Evolutionary conservation across 192 early-diverging fungal genomes (phyloP).

Genomic region (Coemansia aciculifera): DNA sequence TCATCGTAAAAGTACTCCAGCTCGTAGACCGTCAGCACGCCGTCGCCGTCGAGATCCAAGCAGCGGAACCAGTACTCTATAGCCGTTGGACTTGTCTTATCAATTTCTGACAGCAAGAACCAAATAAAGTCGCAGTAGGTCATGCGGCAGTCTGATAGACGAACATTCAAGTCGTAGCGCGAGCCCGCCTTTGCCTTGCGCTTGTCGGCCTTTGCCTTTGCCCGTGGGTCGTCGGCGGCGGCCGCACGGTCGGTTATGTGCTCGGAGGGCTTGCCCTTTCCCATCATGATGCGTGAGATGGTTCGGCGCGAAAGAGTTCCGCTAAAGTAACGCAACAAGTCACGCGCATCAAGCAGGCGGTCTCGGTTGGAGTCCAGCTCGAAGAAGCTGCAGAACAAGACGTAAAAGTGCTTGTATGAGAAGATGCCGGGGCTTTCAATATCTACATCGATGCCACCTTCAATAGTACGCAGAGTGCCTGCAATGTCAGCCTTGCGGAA

Average conservation of each 20-base stretch:
- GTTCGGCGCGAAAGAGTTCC: slow-evolving; percentile 67
- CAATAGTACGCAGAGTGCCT: slow-evolving; percentile 64
- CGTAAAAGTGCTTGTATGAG: slow-evolving; percentile 98
- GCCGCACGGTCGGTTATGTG: background rate
- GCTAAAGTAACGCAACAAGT: slow-evolving; percentile 73
- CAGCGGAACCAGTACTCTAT: slow-evolving; percentile 92
- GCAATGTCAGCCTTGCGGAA: slow-evolving; percentile 68
- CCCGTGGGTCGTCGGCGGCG: slow-evolving; percentile 11
- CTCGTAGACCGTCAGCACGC: slow-evolving; percentile 81
- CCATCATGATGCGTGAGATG: slow-evolving; percentile 74
- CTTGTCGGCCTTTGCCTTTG: slow-evolving; percentile 30
- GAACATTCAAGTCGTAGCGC: slow-evolving; percentile 46
- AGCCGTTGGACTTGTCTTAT: slow-evolving; percentile 65
- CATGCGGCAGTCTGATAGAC: slow-evolving; percentile 61
- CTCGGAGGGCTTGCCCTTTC: slow-evolving; percentile 56
- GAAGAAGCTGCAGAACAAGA: slow-evolving; percentile 97
- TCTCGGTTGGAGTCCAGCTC: slow-evolving; percentile 90
- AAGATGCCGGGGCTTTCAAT: slow-evolving; percentile 77
- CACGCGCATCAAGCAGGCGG: slow-evolving; percentile 67
- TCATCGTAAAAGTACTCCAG: slow-evolving; percentile 84
- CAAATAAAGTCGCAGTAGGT: slow-evolving; percentile 83
- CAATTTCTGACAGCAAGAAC: slow-evolving; percentile 82
- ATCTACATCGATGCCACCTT: slow-evolving; percentile 67
- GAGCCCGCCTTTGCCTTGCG: slow-evolving; percentile 25
- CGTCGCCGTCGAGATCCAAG: slow-evolving; percentile 90